These are phyloP conservation scores for Aspergillus flavus DNA, from an alignment of 2,329 filamentous ascomycete species.

Conservation along the genomic window DNA sequence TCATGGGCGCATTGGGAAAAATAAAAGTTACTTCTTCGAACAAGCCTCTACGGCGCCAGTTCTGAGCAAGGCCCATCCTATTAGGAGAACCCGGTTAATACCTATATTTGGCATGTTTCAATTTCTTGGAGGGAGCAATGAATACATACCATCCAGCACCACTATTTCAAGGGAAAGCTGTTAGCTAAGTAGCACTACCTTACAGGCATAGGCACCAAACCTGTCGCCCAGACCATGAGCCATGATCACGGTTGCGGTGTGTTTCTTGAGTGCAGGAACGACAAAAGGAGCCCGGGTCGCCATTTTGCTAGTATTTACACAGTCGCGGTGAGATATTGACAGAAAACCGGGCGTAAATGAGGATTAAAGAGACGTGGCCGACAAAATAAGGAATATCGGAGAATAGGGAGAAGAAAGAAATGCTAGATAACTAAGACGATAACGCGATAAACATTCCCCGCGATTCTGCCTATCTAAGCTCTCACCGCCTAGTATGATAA, in stretches of 20 bases:
- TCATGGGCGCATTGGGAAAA: conserved; percentile 84
- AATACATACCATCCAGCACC: conserved; percentile 49
- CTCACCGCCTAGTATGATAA: not conserved
- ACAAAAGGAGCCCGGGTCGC: conserved; percentile 61
- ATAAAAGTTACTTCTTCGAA: conserved; percentile 93
- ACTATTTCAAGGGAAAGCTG: conserved; percentile 34
- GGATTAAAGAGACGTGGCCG: not conserved
- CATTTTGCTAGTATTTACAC: conserved; percentile 37
- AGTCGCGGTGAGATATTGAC: not conserved
- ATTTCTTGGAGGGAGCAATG: not conserved
- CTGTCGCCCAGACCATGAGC: conserved; percentile 90
- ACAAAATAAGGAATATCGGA: not conserved
- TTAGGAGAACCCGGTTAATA: not conserved
- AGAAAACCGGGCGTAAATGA: not conserved
- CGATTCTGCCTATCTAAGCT: not conserved
- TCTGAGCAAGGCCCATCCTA: conserved; percentile 76
- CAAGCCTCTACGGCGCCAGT: conserved; percentile 77
- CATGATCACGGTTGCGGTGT: conserved; percentile 95
- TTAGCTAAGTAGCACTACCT: not conserved
- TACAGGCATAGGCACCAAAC: conserved; percentile 47
- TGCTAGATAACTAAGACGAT: not conserved
- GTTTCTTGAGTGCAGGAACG: conserved; percentile 76
- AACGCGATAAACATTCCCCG: not conserved
- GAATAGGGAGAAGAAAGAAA: not conserved
- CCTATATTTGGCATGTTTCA: not conserved